Evolutionary conservation across 176 grass and related monocot genomes (phyloP), one percentile per base, ranked within the genome.

Genomic region (Hordeum marinum): DNA sequence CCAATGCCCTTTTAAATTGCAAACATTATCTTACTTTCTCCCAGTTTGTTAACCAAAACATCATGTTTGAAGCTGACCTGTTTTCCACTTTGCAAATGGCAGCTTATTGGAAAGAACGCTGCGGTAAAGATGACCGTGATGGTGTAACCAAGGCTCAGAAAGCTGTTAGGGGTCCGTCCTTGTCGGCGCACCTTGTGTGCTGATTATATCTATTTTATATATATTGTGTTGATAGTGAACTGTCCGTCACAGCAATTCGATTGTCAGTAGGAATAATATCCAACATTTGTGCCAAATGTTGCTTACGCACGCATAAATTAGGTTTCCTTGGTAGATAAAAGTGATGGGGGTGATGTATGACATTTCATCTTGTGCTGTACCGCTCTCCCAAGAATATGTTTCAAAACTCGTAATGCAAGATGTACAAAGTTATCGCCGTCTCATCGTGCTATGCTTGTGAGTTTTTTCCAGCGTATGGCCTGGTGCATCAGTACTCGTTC

Each of bases 111-210:
- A 88, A 80, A 83, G 63, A 43, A 78, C 29, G 63, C 14, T 13
- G 75, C 3, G 69, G 36, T 37, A 42, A 83, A 80, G 84, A 72
- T 39, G 21, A 2, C 23, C 40, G 36, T 42, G 37, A n/a, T 69
- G 34, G 29, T 34, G 63, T 41, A 24, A 42, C 63, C 26, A 87
- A 90, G 71, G 86, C 86, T 85, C 86, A 88, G 54, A 85, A 87
- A 78, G 77, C 77, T 45, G 46, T 84, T 61, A 46, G 76, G 26
- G 79, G 79, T 52, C 45, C 45, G 57, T 71, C 90, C 68, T 89
- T 80, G 72, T 78, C 79, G 12, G 39, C 87, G 25, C 40, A 65
- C 72, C 70, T 89, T 62, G 64, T 91, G 81, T 91, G 87, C 55
- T 54, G 41, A 68, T 63, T 72, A 29, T 72, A 29, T 12, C n/a